phyloP scores from a whole-genome alignment of 2,329 filamentous ascomycete genomes.

The Calycina herbarum region DNA sequence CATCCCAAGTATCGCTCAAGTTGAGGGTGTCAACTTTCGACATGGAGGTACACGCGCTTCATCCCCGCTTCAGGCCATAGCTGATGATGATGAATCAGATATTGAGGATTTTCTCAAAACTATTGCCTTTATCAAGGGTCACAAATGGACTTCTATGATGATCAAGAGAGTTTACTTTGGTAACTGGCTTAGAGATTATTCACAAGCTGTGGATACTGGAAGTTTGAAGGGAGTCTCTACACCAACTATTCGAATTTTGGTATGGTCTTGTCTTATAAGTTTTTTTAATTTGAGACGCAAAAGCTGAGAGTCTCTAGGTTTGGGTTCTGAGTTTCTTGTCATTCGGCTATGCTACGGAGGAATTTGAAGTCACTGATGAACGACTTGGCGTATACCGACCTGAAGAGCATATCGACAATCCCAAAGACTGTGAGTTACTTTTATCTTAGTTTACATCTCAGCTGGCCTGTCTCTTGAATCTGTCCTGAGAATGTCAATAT shows the following conservation, averaged over 20 bases:
- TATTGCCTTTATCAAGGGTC: slow-evolving; percentile 73
- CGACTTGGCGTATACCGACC: slow-evolving; percentile 78
- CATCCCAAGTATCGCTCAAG: slow-evolving; percentile 61
- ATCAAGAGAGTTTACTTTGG: slow-evolving; percentile 80
- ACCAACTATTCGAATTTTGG: slow-evolving; percentile 74
- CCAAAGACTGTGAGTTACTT: slow-evolving; percentile 46
- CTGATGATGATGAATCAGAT: slow-evolving; percentile 47
- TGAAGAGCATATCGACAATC: slow-evolving; percentile 75
- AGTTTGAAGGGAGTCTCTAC: slow-evolving; percentile 77
- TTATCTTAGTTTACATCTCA: neutral
- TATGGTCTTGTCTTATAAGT: slow-evolving; percentile 34
- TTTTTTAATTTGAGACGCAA: neutral
- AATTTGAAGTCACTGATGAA: slow-evolving; percentile 82
- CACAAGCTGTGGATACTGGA: slow-evolving; percentile 78
- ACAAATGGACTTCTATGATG: slow-evolving; percentile 82
- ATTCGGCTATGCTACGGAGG: slow-evolving; percentile 81
- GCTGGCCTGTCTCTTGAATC: neutral
- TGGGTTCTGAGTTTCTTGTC: slow-evolving; percentile 81
- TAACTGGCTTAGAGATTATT: slow-evolving; percentile 84
- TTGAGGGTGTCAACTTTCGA: slow-evolving; percentile 67
- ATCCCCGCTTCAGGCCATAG: slow-evolving; percentile 1
- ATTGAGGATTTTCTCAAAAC: slow-evolving; percentile 82
- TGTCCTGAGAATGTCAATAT: neutral
- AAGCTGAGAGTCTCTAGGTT: slow-evolving; percentile 45
- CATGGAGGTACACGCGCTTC: slow-evolving; percentile 54